A percentile compares a stretch with the other conserved stretches of the same genome.
phyloP scores from a whole-genome alignment of 371 early-diverging fungal species.

The Rhizopus sp. region DNA sequence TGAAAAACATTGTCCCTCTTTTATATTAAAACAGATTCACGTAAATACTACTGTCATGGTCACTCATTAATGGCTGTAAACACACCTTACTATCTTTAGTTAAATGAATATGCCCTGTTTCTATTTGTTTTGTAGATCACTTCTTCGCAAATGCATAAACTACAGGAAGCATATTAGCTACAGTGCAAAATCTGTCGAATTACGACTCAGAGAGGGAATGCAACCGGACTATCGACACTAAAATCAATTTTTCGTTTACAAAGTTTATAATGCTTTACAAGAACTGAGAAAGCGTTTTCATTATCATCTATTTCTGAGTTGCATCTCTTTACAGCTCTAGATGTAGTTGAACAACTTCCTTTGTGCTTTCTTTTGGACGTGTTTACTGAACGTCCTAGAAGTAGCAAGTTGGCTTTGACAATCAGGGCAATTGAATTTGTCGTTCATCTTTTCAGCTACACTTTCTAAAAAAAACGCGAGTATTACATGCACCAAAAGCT shows the following conservation, averaged over 20 bases:
- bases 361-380: conserved; percentile 4
- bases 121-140: too few species aligned
- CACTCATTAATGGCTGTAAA: too few species aligned
- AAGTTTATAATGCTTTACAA: conserved; percentile 10
- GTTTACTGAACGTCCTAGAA: conserved; percentile 9
- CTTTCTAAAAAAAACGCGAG: not conserved
- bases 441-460: conserved; percentile 7
- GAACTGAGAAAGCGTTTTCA: conserved; percentile 9
- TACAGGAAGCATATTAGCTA: too few species aligned
- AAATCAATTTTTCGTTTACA: conserved; percentile 10
- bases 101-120: too few species aligned
- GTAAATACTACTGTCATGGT: too few species aligned
- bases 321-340: conserved; percentile 9
- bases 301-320: conserved; percentile 9
- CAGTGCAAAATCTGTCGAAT: too few species aligned
- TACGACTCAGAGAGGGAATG: not conserved
- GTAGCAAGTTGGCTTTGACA: conserved; percentile 7
- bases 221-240: conserved; percentile 9
- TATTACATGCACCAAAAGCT: too few species aligned
- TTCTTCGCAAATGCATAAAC: too few species aligned
- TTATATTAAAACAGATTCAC: too few species aligned
- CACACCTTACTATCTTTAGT: too few species aligned
- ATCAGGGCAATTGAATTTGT: conserved; percentile 7
- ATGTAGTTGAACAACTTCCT: conserved; percentile 5
- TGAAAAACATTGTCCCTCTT: too few species aligned